Evolutionary conservation across 1,284 basidiomycete species (phyloP).

Genomic region (Leucoagaricus sp.): DNA sequence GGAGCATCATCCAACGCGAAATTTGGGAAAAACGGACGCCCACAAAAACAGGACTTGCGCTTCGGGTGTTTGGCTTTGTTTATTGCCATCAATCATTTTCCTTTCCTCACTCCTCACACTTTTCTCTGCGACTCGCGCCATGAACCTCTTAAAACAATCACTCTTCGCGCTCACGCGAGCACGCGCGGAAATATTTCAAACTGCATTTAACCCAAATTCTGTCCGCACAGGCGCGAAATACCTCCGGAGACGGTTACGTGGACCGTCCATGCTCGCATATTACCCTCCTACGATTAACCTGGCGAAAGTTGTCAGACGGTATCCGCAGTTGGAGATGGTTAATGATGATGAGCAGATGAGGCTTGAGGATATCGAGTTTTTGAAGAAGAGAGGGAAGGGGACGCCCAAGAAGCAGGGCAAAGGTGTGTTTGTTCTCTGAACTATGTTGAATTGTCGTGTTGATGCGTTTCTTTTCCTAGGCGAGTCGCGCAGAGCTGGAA

Average conservation of each 20-base stretch:
- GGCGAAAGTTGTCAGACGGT: constrained; percentile 48
- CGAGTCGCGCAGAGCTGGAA: constrained; percentile 15
- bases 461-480: not conserved
- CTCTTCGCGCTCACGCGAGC: constrained; percentile 55
- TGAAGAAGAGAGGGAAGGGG: constrained; percentile 76
- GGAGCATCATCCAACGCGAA: not conserved
- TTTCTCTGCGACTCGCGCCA: not conserved
- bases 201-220: constrained; percentile 79
- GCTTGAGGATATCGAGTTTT: constrained; percentile 64
- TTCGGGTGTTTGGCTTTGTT: not conserved
- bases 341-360: constrained; percentile 67
- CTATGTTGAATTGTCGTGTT: not conserved
- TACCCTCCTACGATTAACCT: constrained; percentile 62
- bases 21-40: not conserved
- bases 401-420: constrained; percentile 72
- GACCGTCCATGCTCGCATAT: constrained; percentile 79
- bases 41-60: not conserved
- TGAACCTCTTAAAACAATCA: constrained; percentile 26
- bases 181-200: constrained; percentile 79
- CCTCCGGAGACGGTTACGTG: constrained; percentile 71
- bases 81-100: not conserved
- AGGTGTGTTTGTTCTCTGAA: constrained; percentile 43
- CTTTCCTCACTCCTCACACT: no score
- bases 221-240: constrained; percentile 85
- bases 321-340: constrained; percentile 58